Percentiles rank a stretch among this genome's conserved stretches.
phyloP scores from a whole-genome alignment of 257 asterid species.

The Plectranthus barbatus region DNA sequence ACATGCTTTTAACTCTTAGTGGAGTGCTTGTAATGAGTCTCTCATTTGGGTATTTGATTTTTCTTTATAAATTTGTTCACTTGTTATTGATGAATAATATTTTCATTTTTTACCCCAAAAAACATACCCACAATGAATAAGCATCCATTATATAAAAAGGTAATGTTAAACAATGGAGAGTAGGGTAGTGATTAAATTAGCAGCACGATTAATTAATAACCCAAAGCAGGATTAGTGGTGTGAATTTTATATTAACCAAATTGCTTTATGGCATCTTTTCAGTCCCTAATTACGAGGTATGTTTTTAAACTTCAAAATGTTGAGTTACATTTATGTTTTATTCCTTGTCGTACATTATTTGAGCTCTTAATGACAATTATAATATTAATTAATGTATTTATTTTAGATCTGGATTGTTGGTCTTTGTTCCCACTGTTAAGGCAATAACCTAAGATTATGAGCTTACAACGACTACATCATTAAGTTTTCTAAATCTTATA shows the following conservation, averaged over 20 bases:
- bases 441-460: neutral
- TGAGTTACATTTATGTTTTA: constrained; percentile 1
- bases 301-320: neutral
- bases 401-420: neutral
- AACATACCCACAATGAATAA: too few relatives aligned
- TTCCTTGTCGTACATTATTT: neutral
- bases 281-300: constrained; percentile 12
- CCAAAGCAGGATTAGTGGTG: neutral
- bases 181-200: too few relatives aligned
- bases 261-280: constrained; percentile 12
- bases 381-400: neutral
- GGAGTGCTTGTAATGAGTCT: too few relatives aligned
- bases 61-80: too few relatives aligned
- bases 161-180: too few relatives aligned
- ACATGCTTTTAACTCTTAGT: too few relatives aligned
- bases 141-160: too few relatives aligned
- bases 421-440: neutral
- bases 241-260: neutral
- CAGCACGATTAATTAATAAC: too few relatives aligned
- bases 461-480: too few relatives aligned
- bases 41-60: too few relatives aligned
- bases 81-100: too few relatives aligned
- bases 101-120: too few relatives aligned
- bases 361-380: neutral
- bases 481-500: neutral